Evolutionary conservation across 768 basidiomycete species (phyloP), one percentile per base, ranked within the genome.

Genomic region (Epithele typhae): DNA sequence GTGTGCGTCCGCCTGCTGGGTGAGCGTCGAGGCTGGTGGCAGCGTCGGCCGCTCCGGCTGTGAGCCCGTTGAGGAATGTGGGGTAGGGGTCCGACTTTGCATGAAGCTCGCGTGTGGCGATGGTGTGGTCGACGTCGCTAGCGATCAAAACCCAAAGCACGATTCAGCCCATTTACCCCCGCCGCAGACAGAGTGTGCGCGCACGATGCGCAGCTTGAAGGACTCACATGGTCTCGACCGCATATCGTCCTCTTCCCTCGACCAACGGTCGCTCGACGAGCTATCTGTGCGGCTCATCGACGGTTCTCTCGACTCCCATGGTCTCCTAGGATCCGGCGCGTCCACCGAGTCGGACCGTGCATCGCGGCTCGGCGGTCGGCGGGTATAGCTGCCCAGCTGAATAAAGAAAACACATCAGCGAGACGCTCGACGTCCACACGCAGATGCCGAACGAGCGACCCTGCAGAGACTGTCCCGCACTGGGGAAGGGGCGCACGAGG

Each of bases 371-470:
- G 56, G 51, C 15, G 46, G 37, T 4, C 56, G 52, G 7, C 58
- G 53, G 12, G 55, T 45, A 45, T 61, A 61, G 49, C 40, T 53
- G 37, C 53, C 58, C 23, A 61, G 32, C 58, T 59, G 30, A 3
- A 36, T 1, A 40, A 12, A 12, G n/a, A 18, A 6, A 27, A 25
- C 19, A 34, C 21, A 40, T 36, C 41, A 40, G 34, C 19, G 21
- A 30, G 8, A 41, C 27, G n/a, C n/a, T n/a, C n/a, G n/a, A n/a
- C n/a, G n/a, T n/a, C n/a, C n/a, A n/a, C n/a, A n/a, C n/a, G n/a
- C n/a, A n/a, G n/a, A n/a, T n/a, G n/a, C n/a, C n/a, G n/a, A n/a
- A n/a, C n/a, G n/a, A n/a, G n/a, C n/a, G n/a, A n/a, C n/a, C n/a
- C n/a, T n/a, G n/a, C n/a, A n/a, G n/a, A n/a, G n/a, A n/a, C n/a